Base-by-base conservation (phyloP, 352 stramenopile species). In the Globisporangium carolinianum region DNA sequence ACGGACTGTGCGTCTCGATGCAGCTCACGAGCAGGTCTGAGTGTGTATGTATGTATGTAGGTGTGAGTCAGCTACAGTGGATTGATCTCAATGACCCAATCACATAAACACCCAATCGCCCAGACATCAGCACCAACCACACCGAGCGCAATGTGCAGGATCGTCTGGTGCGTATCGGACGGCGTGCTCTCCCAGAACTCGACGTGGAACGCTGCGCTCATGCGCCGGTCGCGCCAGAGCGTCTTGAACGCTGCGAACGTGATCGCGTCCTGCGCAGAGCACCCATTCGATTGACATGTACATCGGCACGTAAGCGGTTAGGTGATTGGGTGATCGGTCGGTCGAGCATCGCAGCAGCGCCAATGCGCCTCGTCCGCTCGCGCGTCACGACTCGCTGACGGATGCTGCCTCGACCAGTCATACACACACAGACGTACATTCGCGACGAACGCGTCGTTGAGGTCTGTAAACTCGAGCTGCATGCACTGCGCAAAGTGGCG, bases 171-270 rank as follows among this genome's bases (percentile, higher is more conserved):
- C 4, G 62, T 80, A 17, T 61, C 63, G 0, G 74, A 73, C 4
- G 80, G 73, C 12, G 72, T 79, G 50, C 80, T 90, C 53, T 88
- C 73, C 68, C 76, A 86, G 57, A 88, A 90, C 64, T 90, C 80
- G n/a, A 88, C 76, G 52, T 87, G 80, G 63, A 87, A 86, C 55
- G 75, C 56, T 2, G 74, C 66, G 57, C 78, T 87, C 67, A 88
- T 72, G 12, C 68, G 65, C 8, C 55, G 49, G 24, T 69, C 57
- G 3, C 9, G 38, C 80, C 80, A 90, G 24, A 83, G 68, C 18
- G 58, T 52, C 65, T 88, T 87, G 57, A 72, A 90, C 7, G 55
- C 56, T 0, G 58, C 36, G 47, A 87, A 86, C 5, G 58, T 61
- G 17, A 79, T 49, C 0, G 65, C 50, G 0, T 64, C 60, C 67